phyloP scores from a whole-genome alignment of 1,139 yeast genomes.

The Spencermartinsiella ligniputridi region DNA sequence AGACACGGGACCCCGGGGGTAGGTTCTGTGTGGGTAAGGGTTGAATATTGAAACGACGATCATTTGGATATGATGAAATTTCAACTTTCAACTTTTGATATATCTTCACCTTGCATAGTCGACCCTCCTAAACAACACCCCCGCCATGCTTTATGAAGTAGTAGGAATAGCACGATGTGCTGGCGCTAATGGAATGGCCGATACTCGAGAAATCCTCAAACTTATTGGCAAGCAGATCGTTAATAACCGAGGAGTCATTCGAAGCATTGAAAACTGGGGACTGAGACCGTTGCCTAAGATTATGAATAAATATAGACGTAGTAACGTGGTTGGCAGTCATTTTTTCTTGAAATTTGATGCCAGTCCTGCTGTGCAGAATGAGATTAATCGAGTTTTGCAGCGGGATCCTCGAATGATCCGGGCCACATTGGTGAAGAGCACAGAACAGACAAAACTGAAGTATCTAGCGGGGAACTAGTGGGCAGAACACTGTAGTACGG shows the following conservation, averaged over 20 bases:
- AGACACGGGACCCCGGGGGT: too few species aligned
- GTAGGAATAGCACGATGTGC: constrained; percentile 73
- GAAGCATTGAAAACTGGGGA: constrained; percentile 79
- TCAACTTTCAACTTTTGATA: neutral
- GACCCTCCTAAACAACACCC: too few species aligned
- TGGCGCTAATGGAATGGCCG: constrained; percentile 29
- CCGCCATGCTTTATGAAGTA: constrained; percentile 77
- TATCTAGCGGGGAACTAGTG: neutral
- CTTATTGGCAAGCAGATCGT: constrained; percentile 81
- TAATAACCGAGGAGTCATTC: constrained; percentile 85
- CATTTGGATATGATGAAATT: neutral
- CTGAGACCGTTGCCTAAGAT: constrained; percentile 73
- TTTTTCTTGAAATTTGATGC: constrained; percentile 84
- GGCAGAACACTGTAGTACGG: neutral
- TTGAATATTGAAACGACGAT: too few species aligned
- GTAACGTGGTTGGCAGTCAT: constrained; percentile 86
- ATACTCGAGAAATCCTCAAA: constrained; percentile 53
- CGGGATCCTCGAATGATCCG: constrained; percentile 89
- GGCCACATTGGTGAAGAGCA: constrained; percentile 57
- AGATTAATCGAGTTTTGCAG: constrained; percentile 72
- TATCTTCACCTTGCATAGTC: neutral
- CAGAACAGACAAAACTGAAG: neutral
- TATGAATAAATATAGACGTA: constrained; percentile 79
- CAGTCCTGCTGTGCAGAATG: constrained; percentile 80
- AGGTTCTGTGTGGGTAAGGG: too few species aligned